Evolutionary conservation across 441 rosid genomes (phyloP).

Genomic region (Viola pubescens): DNA sequence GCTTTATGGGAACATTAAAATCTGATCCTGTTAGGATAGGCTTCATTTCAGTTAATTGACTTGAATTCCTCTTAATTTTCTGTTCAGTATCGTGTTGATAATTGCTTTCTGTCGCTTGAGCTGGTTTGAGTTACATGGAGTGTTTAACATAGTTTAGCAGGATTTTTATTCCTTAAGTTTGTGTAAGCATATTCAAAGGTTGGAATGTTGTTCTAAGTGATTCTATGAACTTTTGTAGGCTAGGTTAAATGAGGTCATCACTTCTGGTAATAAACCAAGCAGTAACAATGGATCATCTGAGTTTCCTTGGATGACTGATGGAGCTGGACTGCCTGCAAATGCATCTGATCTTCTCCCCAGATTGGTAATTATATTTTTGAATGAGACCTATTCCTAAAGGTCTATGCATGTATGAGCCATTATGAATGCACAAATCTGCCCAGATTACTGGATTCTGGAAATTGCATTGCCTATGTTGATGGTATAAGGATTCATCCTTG

Average conservation of each 20-base stretch:
- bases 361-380: constrained; percentile 43
- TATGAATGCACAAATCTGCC: not conserved
- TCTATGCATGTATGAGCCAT: not conserved
- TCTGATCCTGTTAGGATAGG: too few species aligned
- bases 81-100: too few species aligned
- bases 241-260: constrained; percentile 85
- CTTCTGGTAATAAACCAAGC: constrained; percentile 42
- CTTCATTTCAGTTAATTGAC: too few species aligned
- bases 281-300: constrained; percentile 49
- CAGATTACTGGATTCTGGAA: not conserved
- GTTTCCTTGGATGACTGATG: constrained; percentile 97
- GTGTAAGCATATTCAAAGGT: too few species aligned
- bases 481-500: not conserved
- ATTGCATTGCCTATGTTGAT: not conserved
- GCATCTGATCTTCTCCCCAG: constrained; percentile 77
- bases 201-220: constrained; percentile 3
- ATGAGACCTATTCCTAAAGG: not conserved
- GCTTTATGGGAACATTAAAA: too few species aligned
- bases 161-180: too few species aligned
- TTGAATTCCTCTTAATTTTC: too few species aligned
- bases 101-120: too few species aligned
- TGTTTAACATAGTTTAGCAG: too few species aligned
- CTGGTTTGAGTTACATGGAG: too few species aligned
- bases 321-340: constrained; percentile 90
- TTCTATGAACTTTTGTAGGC: constrained; percentile 42